Evolutionary conservation across 2,329 filamentous ascomycete genomes (phyloP).

Genomic region (Xylariaceae sp.): DNA sequence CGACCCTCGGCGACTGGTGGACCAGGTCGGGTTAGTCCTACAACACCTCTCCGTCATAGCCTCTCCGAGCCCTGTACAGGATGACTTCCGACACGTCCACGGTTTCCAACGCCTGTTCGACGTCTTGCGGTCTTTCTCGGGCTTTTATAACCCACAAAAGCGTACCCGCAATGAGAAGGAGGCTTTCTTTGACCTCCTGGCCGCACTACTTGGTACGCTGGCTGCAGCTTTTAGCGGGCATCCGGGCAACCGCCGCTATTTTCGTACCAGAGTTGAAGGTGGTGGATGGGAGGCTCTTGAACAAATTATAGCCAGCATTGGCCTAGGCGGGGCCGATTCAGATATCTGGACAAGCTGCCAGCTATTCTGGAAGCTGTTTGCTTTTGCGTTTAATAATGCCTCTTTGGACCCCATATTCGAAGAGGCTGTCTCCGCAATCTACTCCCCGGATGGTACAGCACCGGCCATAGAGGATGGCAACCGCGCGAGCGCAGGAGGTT

Average conservation of each 20-base stretch:
- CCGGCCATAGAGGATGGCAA: constrained; percentile 21
- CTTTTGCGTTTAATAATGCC: constrained; percentile 76
- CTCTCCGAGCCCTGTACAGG: constrained; percentile 55
- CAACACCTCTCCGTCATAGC: constrained; percentile 53
- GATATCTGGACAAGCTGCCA: constrained; percentile 67
- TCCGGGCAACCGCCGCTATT: constrained; percentile 83
- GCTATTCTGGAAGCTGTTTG: constrained; percentile 76
- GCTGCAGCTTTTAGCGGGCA: constrained; percentile 73
- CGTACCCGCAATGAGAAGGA: constrained; percentile 59
- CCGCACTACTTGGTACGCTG: constrained; percentile 68
- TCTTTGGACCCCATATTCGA: constrained; percentile 66
- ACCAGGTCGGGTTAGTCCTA: constrained; percentile 60
- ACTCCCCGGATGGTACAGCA: constrained; percentile 10
- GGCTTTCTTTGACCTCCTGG: constrained; percentile 63
- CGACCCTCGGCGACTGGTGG: constrained; percentile 45
- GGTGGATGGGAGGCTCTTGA: constrained; percentile 77
- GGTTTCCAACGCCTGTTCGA: constrained; percentile 74
- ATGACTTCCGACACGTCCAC: constrained; percentile 75
- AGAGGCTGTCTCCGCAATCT: constrained; percentile 22
- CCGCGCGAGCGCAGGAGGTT: constrained; percentile 14
- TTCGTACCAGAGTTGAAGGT: constrained; percentile 68
- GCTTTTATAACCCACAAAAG: constrained; percentile 68
- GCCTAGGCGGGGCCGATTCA: constrained; percentile 59
- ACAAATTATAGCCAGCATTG: constrained; percentile 64
- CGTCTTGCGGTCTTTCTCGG: constrained; percentile 65